These are phyloP conservation scores for Acanthamoeba royreba DNA, from an alignment of 208 protist genomes.

Conservation along the genomic window DNA sequence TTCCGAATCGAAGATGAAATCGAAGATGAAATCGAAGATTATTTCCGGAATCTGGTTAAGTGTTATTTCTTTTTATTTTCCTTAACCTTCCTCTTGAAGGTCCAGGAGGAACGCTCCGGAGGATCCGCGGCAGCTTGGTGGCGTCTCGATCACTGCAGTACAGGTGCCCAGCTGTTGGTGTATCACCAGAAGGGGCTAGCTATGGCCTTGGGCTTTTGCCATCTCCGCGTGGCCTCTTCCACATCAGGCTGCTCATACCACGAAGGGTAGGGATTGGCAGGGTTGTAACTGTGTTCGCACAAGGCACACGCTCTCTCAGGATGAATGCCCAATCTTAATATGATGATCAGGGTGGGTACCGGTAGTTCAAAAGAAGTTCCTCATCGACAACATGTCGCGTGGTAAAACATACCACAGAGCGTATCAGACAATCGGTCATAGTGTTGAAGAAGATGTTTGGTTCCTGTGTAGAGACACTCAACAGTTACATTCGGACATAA, in stretches of 20 bases:
- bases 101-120: too few species aligned
- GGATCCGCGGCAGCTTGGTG: too few species aligned
- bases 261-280: conserved; percentile 32
- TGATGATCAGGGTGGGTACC: neutral
- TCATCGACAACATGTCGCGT: neutral
- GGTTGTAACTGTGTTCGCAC: neutral
- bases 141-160: too few species aligned
- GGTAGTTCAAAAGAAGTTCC: conserved; percentile 54
- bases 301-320: neutral
- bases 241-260: conserved; percentile 55
- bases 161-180: too few species aligned
- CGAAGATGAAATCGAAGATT: neutral
- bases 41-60: too few species aligned
- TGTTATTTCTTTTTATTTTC: too few species aligned
- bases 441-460: neutral
- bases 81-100: too few species aligned
- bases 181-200: neutral
- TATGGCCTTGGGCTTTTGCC: neutral
- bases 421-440: neutral
- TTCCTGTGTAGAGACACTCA: neutral
- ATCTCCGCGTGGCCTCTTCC: conserved; percentile 41
- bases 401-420: conserved; percentile 1
- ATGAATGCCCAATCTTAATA: neutral
- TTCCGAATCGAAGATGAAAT: neutral
- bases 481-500: too few species aligned